Conservation (phyloP, 306 rosid species). For the cucumber (Cucumis sativus) region Cucumber_9930_V3 NC_026661.2:1553501-1554000, state of each 20-base stretch:
- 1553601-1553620: too few species aligned
- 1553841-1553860: conserved; percentile 27
- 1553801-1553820: conserved; percentile 71
- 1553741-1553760: background rate
- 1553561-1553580: too few species aligned
- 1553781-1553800: conserved; percentile 66
- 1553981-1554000: background rate
- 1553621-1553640: background rate
- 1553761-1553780: conserved; percentile 28
- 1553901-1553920: background rate
- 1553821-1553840: conserved; percentile 69
- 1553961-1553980: background rate
- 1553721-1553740: background rate
- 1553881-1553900: background rate
- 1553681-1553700: background rate
- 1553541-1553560: too few species aligned
- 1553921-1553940: background rate
- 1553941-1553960: background rate
- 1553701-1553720: background rate
- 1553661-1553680: conserved; percentile 3
- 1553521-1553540: too few species aligned
- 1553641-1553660: background rate
- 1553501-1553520: too few species aligned
- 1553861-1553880: conserved; percentile 2
- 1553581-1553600: too few species aligned